Percentiles rank a stretch among this genome's conserved stretches.
These are phyloP conservation scores for Cercospora nicotianae DNA, from an alignment of 2,329 filamentous ascomycete genomes.

Conservation along the genomic window DNA sequence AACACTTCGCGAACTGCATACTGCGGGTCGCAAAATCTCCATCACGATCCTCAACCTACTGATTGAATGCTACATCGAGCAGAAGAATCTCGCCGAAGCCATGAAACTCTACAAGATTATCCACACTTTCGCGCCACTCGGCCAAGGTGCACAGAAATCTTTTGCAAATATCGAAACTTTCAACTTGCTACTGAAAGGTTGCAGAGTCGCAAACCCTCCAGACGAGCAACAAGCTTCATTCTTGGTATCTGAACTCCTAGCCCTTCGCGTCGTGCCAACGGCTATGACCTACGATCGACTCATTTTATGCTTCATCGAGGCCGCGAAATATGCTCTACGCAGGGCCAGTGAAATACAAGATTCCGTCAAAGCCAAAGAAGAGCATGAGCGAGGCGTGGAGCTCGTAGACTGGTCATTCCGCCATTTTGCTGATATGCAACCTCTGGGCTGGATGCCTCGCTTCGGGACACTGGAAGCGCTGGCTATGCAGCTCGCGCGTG, in stretches of 20 bases:
- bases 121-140: constrained; percentile 43
- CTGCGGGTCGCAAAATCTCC: constrained; percentile 52
- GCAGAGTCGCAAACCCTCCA: constrained; percentile 27
- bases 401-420: constrained; percentile 36
- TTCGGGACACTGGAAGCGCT: constrained; percentile 36
- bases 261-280: constrained; percentile 56
- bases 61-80: constrained; percentile 53
- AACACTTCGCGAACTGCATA: constrained; percentile 58
- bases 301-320: constrained; percentile 54
- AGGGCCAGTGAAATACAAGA: neutral
- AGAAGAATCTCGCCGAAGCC: constrained; percentile 50
- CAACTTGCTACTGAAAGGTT: constrained; percentile 53
- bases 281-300: constrained; percentile 63
- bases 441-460: constrained; percentile 35
- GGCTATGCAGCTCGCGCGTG: constrained; percentile 29
- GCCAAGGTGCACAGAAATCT: constrained; percentile 27
- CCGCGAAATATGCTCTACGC: constrained; percentile 24
- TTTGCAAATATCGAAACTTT: constrained; percentile 55
- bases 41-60: constrained; percentile 53
- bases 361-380: neutral
- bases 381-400: constrained; percentile 23
- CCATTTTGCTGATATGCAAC: constrained; percentile 39
- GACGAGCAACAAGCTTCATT: constrained; percentile 61
- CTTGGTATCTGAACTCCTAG: constrained; percentile 62
- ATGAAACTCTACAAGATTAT: constrained; percentile 63